Percentiles rank a stretch among this genome's conserved stretches.
These are phyloP conservation scores for Cryptococcus sp. DNA, from an alignment of 1,284 basidiomycete genomes.

Conservation along the genomic window DNA sequence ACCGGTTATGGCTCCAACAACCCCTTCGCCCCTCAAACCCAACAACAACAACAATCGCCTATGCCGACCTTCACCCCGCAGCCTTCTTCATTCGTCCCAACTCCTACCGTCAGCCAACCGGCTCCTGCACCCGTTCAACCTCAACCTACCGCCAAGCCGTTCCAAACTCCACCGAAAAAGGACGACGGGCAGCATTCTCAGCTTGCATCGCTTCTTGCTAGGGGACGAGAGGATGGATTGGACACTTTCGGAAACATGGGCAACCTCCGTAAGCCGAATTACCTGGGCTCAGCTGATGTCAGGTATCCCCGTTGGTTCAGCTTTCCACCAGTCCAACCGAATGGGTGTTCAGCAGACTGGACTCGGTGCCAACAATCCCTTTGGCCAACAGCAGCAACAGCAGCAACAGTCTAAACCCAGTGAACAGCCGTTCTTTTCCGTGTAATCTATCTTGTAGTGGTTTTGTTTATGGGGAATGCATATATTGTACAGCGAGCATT, in stretches of 20 bases:
- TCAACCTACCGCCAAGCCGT: constrained; percentile 29
- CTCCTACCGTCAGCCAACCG: constrained; percentile 21
- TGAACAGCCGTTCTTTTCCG: constrained; percentile 80
- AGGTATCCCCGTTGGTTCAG: constrained; percentile 63
- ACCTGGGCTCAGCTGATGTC: neutral
- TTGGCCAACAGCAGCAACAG: constrained; percentile 56
- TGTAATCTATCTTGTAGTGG: constrained; percentile 45
- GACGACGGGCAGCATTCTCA: constrained; percentile 66
- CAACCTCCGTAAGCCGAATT: constrained; percentile 56
- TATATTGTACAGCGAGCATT: neutral
- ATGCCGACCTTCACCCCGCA: constrained; percentile 31
- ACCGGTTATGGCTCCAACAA: constrained; percentile 82
- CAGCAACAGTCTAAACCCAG: constrained; percentile 35
- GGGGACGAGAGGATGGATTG: constrained; percentile 70
- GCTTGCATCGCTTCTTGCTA: constrained; percentile 73
- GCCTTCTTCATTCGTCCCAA: constrained; percentile 29
- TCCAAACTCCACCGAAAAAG: constrained; percentile 32
- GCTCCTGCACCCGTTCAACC: constrained; percentile 18
- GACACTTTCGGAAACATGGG: constrained; percentile 93
- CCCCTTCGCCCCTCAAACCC: constrained; percentile 63
- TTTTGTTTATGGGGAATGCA: neutral
- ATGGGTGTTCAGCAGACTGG: constrained; percentile 56
- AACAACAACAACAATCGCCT: constrained; percentile 45
- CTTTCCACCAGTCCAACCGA: constrained; percentile 51
- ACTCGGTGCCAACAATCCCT: constrained; percentile 62